Base-by-base conservation (phyloP, 345 rosid genomes). In the Arabis hirsuta region DNA sequence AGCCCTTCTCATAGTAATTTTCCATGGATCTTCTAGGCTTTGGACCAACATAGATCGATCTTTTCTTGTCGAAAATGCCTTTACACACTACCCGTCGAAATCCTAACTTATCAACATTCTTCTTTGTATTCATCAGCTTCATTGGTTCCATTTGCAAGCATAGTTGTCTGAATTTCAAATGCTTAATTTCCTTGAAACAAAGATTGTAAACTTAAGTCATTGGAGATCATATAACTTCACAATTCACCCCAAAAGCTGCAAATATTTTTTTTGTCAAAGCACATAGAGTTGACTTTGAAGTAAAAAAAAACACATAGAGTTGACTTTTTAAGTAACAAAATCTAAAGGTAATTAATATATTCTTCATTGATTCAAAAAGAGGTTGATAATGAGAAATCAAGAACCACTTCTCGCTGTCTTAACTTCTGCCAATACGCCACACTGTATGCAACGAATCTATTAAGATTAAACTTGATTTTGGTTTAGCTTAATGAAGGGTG, bases 1-100 rank as follows among this genome's bases (percentile, higher is more conserved):
- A 88, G 38, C 98, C 98, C 76, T 83, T 86, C 71, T 88, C 92
- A 27, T 96, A 87, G 62, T 83, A 87, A 55, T 94, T 91, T 0
- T 92, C 85, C 77, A 90, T 87, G 77, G 87, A 82, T 78, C 91
- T 86, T 78, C 91, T 86, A 52, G 98, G 88, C 43, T 94, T 94
- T 38, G 98, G 98, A 42, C 98, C 98, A 9, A 92, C 80, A 79
- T 71, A 92, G 62, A 92, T 73, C 31, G 98, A 90, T 26, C 64
- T 84, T 75, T 73, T 53, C 20, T 88, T 83, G 61, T 90, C 82
- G 26, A 84, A 90, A 73, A 82, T 66, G 55, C 97, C 98, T 81
- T 79, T 83, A 76, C 91, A 82, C 0, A 72, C 64, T 12, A 85
- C 88, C 81, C 87, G 81, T 62, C 83, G 73, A 73, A 90, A 92